These are phyloP conservation scores for Eragrostis nindensis DNA, from an alignment of 176 grass and related monocot genomes.

Conservation along the genomic window DNA sequence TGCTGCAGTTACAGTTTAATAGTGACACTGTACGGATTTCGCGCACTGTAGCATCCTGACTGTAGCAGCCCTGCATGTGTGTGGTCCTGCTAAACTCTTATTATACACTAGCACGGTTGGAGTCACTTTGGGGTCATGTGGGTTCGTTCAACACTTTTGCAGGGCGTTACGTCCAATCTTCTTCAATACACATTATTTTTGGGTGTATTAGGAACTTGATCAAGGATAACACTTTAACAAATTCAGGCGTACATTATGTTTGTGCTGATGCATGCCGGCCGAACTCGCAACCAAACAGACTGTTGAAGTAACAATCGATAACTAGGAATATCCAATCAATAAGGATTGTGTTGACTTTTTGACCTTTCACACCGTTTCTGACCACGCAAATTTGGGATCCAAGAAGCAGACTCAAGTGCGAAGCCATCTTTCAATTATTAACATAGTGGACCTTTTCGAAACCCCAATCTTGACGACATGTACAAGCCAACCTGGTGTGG, in stretches of 20 bases:
- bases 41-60: too few relatives aligned
- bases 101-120: neutral
- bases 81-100: too few relatives aligned
- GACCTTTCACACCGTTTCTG: neutral
- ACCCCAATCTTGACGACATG: neutral
- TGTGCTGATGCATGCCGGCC: too few relatives aligned
- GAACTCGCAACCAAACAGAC: too few relatives aligned
- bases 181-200: neutral
- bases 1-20: too few relatives aligned
- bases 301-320: too few relatives aligned
- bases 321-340: too few relatives aligned
- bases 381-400: neutral
- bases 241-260: too few relatives aligned
- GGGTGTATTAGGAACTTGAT: neutral
- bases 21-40: too few relatives aligned
- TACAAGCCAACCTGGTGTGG: constrained; percentile 15
- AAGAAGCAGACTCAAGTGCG: neutral
- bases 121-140: constrained; percentile 1
- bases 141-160: neutral
- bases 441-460: constrained; percentile 13
- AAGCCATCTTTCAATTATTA: neutral
- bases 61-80: too few relatives aligned
- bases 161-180: neutral
- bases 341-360: neutral
- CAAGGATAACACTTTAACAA: neutral